Evolutionary conservation across 148 eudicot species (phyloP).

Genomic region (Rhododendron griersonianum): DNA sequence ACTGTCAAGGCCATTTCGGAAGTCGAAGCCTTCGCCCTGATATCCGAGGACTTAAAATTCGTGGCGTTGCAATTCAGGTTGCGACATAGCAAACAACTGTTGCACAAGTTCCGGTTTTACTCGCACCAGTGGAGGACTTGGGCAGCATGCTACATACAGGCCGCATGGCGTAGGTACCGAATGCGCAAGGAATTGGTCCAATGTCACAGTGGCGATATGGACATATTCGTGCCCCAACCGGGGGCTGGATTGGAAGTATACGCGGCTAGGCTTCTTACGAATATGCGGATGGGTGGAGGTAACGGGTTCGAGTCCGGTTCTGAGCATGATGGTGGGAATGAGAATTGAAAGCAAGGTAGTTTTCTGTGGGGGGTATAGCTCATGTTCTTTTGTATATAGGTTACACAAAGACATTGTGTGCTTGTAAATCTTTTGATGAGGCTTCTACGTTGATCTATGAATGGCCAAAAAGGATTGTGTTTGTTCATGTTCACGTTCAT

Average conservation of each 20-base stretch:
- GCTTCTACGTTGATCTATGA: background rate
- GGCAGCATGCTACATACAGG: conserved; percentile 53
- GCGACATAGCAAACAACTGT: conserved; percentile 38
- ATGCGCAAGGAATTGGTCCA: conserved; percentile 18
- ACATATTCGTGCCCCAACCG: conserved; percentile 1
- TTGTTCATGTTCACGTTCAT: background rate
- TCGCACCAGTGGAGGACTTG: conserved; percentile 57
- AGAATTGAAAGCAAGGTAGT: background rate
- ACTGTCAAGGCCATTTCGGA: conserved; percentile 47
- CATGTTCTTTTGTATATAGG: background rate
- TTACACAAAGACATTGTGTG: background rate
- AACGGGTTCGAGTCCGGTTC: background rate
- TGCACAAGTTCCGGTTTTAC: conserved; percentile 48
- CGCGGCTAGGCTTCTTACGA: conserved; percentile 4
- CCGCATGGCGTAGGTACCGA: conserved; percentile 41
- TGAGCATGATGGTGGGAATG: background rate
- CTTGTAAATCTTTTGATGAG: background rate
- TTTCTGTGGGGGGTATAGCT: background rate
- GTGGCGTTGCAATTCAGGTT: conserved; percentile 44
- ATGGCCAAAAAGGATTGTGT: background rate
- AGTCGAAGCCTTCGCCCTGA: conserved; percentile 42
- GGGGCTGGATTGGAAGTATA: conserved; percentile 6
- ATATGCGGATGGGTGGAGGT: background rate
- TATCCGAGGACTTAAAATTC: conserved; percentile 42
- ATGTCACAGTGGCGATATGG: background rate